Base-by-base conservation (phyloP, 768 basidiomycete genomes). In the Collybia sordida region DNA sequence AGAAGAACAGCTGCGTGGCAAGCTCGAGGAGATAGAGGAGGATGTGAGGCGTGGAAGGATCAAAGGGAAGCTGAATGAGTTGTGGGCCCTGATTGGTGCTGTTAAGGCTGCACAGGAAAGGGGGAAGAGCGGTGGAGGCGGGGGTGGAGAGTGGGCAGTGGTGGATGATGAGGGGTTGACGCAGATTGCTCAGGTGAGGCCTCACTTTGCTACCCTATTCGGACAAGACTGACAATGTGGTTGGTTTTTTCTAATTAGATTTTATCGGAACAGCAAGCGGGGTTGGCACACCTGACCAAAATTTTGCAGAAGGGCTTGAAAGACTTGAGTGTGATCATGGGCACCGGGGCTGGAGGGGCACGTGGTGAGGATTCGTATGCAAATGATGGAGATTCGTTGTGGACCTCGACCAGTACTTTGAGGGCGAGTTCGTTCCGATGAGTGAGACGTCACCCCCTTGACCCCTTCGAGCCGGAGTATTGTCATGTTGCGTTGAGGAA, bases 71-170 rank as follows among this genome's bases (percentile, higher is more conserved):
- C 62, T 90, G 60, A 90, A 88, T 55, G 92, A 93, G 61, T 69
- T 94, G 22, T 94, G 92, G 92, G 90, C 89, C 14, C 71, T 90
- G 12, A 78, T 93, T 7, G 90, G 90, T 3, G 83, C 87, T 39
- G 72, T 93, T 15, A 79, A 79, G 38, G 83, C 86, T 6, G 76
- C 81, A 22, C 69, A 77, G 57, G 83, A 86, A 59, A 66, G 74
- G 36, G 77, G 73, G 41, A 74, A 77, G 53, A 66, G 61, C 18
- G 68, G 65, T 11, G 76, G 74, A 14, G 75, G 73, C 1, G 65
- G 63, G 22, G 51, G 38, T 2, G 74, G 77, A 6, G 87, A 85
- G 58, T 92, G 90, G 90, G 79, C 83, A 0, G 88, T 93, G n/a
- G 87, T 89, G 2, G 92, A 94, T 62, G 88, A 90, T 59, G 89